Conservation (phyloP, 768 basidiomycete genomes). For the Leucocoprinus leucothites region DNA sequence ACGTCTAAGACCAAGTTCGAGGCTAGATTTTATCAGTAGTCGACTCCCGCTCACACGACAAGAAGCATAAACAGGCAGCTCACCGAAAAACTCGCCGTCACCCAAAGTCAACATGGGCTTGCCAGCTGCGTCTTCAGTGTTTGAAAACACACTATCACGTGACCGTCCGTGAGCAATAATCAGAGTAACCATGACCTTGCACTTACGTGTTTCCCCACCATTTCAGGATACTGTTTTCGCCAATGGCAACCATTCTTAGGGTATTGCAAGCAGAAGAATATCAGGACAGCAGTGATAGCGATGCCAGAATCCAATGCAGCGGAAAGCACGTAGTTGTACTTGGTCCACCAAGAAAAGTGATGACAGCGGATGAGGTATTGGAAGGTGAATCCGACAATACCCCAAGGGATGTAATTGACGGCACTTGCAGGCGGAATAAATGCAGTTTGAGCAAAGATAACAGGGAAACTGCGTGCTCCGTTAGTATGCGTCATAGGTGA, state of each 20-base stretch:
- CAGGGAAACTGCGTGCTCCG: slow-evolving; percentile 21
- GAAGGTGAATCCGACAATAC: slow-evolving; percentile 67
- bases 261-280: slow-evolving; percentile 55
- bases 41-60: too few species aligned
- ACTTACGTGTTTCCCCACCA: slow-evolving; percentile 22
- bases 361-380: slow-evolving; percentile 61
- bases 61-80: too few species aligned
- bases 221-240: slow-evolving; percentile 16
- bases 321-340: slow-evolving; percentile 71
- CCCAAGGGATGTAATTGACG: slow-evolving; percentile 80
- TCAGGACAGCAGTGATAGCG: slow-evolving; percentile 54
- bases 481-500: slow-evolving; percentile 21
- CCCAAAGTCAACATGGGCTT: too few species aligned
- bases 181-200: slow-evolving; percentile 18
- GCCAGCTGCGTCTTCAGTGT: too few species aligned
- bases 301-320: slow-evolving; percentile 70
- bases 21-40: too few species aligned
- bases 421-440: slow-evolving; percentile 80
- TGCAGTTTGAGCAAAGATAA: slow-evolving; percentile 59
- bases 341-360: slow-evolving; percentile 70
- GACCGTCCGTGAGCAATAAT: slow-evolving; percentile 12
- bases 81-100: too few species aligned
- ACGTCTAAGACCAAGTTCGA: too few species aligned
- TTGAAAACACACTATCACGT: too few species aligned
- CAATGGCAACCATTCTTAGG: slow-evolving; percentile 30